Evolutionary conservation across 805 yeast species (phyloP).

Genomic region (Ogataea pilisensis): DNA sequence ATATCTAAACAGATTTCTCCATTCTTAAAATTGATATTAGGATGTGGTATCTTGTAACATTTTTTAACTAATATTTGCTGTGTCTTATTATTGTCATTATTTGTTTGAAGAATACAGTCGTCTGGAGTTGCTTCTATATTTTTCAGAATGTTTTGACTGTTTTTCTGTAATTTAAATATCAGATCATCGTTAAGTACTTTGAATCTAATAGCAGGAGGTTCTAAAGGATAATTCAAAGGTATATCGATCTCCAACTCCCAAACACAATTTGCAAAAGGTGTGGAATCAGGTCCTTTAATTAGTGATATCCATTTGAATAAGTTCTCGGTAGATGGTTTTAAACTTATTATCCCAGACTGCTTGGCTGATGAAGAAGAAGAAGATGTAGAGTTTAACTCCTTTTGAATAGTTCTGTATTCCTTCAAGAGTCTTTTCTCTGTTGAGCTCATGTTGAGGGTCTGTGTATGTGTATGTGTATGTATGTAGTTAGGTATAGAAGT

Average conservation of each 20-base stretch:
- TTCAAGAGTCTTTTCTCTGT: slow-evolving; percentile 34
- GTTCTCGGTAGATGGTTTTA: slow-evolving; percentile 41
- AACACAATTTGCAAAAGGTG: slow-evolving; percentile 48
- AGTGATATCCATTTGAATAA: slow-evolving; percentile 48
- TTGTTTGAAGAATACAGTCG: no score
- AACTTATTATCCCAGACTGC: slow-evolving; percentile 32
- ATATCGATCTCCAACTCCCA: slow-evolving; percentile 48
- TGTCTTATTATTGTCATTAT: no score
- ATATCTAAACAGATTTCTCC: slow-evolving; percentile 75
- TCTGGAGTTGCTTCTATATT: no score
- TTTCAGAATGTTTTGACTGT: no score
- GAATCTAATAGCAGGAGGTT: slow-evolving; percentile 56
- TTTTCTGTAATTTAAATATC: slow-evolving; percentile 5
- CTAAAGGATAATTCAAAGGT: slow-evolving; percentile 48
- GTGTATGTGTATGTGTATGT: no score
- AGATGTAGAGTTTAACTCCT: slow-evolving; percentile 20
- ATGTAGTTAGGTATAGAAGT: no score
- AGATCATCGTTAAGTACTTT: slow-evolving; percentile 12
- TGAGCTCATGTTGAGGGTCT: slow-evolving; percentile 18
- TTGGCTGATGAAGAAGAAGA: slow-evolving; percentile 21
- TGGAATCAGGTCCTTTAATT: slow-evolving; percentile 47
- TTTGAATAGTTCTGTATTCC: slow-evolving; percentile 31
- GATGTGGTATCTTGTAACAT: slow-evolving; percentile 39
- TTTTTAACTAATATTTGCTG: slow-evolving; percentile 3
- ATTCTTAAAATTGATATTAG: slow-evolving; percentile 45